Evolutionary conservation across 352 stramenopile species (phyloP), one percentile per base, ranked within the genome.

Genomic region (Phytophthora pluvialis): DNA sequence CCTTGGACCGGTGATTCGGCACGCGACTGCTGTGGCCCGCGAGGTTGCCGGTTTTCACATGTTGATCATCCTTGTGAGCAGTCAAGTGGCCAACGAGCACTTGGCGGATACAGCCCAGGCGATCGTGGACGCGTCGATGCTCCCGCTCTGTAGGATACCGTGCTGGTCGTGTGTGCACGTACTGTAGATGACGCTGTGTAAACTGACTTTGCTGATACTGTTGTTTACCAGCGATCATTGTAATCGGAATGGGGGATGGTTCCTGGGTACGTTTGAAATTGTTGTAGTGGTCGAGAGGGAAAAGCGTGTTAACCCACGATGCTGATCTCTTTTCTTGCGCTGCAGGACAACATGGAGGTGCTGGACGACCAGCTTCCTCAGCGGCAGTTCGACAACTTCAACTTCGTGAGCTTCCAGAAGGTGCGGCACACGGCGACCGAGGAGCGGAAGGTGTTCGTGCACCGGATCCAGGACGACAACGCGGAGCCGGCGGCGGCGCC

Each of bases 381-480:
- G 33, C 79, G 82, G 3, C 72, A 83, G 42, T 93, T 92, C 49
- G 84, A 93, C 76, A 94, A 94, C 59, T 93, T 93, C 67, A 82
- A 94, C 67, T 93, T 93, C 42, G 84, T 93, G 18, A 78, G 85
- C 33, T 93, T 91, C 71, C 76, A 80, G 50, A 67, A 67, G 2
- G 75, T 91, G n/a, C 81, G 90, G 70, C 73, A 80, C 58, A 73
- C 81, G 9, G 87, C 88, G 51, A 78, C 70, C 6, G 36, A 62
- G n/a, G 67, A 74, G 38, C 45, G 25, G 13, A 74, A 74, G 11
- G 60, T 67, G 32, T 43, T 74, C 8, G 60, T 64, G 16, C 32
- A 70, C 18, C 53, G 60, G 8, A 63, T 66, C 26, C 66, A 70
- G 18, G 54, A 70, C 44, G 54, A 60, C 60, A 46, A 69, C 12